Conservation (phyloP, 495 filamentous ascomycete genomes). For the Penicillium tannophilum region DNA sequence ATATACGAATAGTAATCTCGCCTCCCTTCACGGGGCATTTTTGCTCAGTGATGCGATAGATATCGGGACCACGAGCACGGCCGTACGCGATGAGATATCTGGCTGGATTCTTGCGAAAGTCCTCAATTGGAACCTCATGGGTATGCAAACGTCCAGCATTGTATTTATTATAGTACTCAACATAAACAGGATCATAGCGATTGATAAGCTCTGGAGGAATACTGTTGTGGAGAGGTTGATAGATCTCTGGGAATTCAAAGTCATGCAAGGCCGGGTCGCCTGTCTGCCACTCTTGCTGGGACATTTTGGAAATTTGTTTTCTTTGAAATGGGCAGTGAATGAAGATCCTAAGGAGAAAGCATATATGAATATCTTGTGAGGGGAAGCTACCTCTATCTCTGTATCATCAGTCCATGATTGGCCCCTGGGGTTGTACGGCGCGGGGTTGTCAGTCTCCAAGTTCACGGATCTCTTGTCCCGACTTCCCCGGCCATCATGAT, state of each 20-base stretch:
- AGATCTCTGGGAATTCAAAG: conserved; percentile 22
- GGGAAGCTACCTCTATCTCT: neutral
- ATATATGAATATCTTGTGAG: neutral
- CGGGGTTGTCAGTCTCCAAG: conserved; percentile 1
- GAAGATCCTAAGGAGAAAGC: neutral
- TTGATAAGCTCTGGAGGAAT: conserved; percentile 35
- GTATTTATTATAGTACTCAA: conserved; percentile 42
- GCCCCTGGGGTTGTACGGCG: neutral
- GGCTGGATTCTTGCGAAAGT: conserved; percentile 44
- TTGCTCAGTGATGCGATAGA: conserved; percentile 44
- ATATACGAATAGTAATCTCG: conserved; percentile 40
- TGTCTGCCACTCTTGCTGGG: neutral
- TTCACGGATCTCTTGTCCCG: neutral
- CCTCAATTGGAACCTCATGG: conserved; percentile 46
- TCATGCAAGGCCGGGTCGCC: conserved; percentile 25
- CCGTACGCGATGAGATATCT: conserved; percentile 39
- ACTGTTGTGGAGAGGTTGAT: conserved; percentile 41
- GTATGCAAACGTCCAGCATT: conserved; percentile 44
- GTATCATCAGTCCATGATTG: conserved; percentile 3
- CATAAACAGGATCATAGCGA: conserved; percentile 39
- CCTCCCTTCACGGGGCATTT: conserved; percentile 40
- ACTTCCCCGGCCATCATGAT: conserved; percentile 1
- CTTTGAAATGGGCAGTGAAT: neutral
- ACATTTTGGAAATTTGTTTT: conserved; percentile 12
- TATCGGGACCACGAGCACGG: conserved; percentile 34